Conservation (phyloP, 352 stramenopile species). For the Halophytophthora batemanensis region DNA sequence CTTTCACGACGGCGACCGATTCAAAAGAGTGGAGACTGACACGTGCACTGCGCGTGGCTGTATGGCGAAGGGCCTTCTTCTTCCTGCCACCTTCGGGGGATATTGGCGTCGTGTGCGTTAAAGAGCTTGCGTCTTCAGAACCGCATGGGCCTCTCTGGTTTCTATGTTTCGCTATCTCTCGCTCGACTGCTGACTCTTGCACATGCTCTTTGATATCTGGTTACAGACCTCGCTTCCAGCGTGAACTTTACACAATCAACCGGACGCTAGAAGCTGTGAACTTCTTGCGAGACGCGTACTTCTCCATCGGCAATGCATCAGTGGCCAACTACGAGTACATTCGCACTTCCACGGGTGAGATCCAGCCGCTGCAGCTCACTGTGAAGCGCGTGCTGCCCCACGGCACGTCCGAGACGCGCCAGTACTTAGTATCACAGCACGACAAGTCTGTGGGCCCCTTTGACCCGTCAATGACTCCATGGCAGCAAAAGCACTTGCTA, state of each 20-base stretch:
- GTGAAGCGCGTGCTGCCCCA: constrained; percentile 34
- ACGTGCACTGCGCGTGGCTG: neutral
- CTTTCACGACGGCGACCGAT: neutral
- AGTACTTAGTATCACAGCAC: constrained; percentile 46
- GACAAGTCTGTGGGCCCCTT: constrained; percentile 57
- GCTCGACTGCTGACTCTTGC: constrained; percentile 1
- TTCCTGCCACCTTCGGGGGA: constrained; percentile 62
- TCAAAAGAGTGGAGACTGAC: neutral
- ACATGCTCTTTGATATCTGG: neutral
- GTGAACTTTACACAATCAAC: constrained; percentile 75
- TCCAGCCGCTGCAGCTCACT: constrained; percentile 36
- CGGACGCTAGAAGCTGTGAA: constrained; percentile 56
- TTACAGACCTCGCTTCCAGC: constrained; percentile 49
- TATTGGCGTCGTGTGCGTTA: constrained; percentile 48
- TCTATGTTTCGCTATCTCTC: neutral
- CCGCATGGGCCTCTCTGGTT: neutral
- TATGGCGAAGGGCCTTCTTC: constrained; percentile 61
- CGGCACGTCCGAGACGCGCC: constrained; percentile 23
- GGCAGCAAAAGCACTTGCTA: constrained; percentile 44
- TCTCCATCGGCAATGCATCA: constrained; percentile 56
- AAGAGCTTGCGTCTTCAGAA: too few relatives aligned
- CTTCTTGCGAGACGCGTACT: constrained; percentile 76
- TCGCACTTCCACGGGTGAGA: constrained; percentile 15
- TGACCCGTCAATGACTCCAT: constrained; percentile 25
- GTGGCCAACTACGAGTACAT: constrained; percentile 85